phyloP scores from a whole-genome alignment of 805 yeast species.

The Saccharomycodes ludwigii region DNA sequence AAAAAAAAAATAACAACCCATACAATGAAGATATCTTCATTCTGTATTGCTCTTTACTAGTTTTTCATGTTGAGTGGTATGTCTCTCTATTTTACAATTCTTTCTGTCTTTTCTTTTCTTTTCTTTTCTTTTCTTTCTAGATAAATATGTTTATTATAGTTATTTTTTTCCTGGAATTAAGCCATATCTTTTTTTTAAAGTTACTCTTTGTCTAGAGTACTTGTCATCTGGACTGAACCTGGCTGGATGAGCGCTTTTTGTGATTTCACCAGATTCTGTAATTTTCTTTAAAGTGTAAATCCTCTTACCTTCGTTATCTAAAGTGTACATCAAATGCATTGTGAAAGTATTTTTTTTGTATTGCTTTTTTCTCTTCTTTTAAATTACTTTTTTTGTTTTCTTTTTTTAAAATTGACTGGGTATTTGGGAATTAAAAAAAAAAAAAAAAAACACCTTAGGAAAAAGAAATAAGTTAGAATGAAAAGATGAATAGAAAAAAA shows the following conservation, averaged over 20 bases:
- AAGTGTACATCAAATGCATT: constrained; percentile 99
- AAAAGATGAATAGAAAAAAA: no score
- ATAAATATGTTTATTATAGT: background rate
- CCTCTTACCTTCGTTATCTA: constrained; percentile 91
- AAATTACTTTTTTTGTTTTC: no score
- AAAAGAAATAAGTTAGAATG: no score
- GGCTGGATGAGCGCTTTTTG: constrained; percentile 98
- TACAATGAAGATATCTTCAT: no score
- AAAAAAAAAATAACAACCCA: no score
- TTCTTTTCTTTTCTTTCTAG: background rate
- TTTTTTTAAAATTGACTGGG: no score
- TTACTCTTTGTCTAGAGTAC: constrained; percentile 97
- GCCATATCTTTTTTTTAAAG: constrained; percentile 87
- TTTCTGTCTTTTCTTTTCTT: background rate
- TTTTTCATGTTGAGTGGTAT: no score
- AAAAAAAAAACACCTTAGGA: no score
- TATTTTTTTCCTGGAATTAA: constrained; percentile 74
- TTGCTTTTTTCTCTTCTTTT: no score
- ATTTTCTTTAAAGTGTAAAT: constrained; percentile 79
- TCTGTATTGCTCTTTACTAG: background rate
- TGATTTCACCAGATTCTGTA: constrained; percentile 82
- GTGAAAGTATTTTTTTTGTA: constrained; percentile 17
- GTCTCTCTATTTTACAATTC: background rate
- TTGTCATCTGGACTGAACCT: constrained; percentile 99
- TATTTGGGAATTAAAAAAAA: no score